Percentiles rank a stretch among this genome's conserved stretches.
phyloP scores from a whole-genome alignment of 306 rosid genomes.

The Trichosanthes cucumerina region DNA sequence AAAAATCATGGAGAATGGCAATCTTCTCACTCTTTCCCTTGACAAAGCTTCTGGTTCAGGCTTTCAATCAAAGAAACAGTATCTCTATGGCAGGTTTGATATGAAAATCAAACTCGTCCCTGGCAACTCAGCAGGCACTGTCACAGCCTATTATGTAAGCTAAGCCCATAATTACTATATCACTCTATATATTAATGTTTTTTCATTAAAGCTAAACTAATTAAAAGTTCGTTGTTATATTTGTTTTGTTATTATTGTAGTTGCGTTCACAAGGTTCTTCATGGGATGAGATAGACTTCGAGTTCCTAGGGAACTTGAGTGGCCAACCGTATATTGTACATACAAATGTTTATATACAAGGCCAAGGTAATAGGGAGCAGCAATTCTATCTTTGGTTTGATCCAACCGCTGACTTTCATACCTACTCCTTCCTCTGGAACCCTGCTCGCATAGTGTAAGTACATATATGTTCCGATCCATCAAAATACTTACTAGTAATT shows the following conservation, averaged over 20 bases:
- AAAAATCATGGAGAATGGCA: constrained; percentile 36
- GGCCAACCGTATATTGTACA: constrained; percentile 32
- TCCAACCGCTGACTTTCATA: constrained; percentile 27
- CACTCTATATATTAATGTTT: too few relatives aligned
- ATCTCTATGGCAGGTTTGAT: constrained; percentile 36
- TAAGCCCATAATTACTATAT: constrained; percentile 8
- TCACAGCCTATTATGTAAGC: constrained; percentile 56
- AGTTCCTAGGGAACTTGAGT: constrained; percentile 30
- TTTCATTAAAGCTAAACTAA: too few relatives aligned
- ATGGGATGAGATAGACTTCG: constrained; percentile 39
- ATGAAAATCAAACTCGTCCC: constrained; percentile 58
- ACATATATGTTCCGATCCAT: neutral
- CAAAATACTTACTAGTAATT: too few relatives aligned
- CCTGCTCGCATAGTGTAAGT: constrained; percentile 22
- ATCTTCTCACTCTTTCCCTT: constrained; percentile 50
- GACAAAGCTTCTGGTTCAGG: constrained; percentile 65
- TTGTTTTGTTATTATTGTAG: neutral
- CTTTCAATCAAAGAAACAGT: constrained; percentile 47
- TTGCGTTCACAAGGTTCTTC: constrained; percentile 20
- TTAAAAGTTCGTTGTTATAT: too few relatives aligned
- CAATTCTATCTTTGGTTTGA: constrained; percentile 39
- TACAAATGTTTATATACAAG: constrained; percentile 24
- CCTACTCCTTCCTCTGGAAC: constrained; percentile 30
- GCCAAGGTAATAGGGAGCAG: constrained; percentile 27
- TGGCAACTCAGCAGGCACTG: constrained; percentile 60